phyloP scores from a whole-genome alignment of 345 rosid genomes.

The Microthlaspi erraticum region DNA sequence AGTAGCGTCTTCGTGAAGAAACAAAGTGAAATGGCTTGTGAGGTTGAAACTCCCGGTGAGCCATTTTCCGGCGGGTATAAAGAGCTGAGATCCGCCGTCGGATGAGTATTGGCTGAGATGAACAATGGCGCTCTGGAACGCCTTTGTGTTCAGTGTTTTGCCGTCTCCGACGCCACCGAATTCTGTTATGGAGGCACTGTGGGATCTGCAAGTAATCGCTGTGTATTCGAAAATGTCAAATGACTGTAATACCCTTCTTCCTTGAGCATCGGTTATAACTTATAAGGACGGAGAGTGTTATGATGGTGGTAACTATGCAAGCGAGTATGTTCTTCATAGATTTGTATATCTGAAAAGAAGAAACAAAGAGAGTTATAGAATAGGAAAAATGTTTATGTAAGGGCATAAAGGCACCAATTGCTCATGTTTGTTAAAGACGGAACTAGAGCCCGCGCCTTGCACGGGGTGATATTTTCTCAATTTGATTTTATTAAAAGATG shows the following conservation, averaged over 20 bases:
- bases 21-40: conserved; percentile 85
- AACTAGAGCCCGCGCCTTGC: too few species aligned
- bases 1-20: conserved; percentile 78
- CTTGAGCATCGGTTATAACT: neutral
- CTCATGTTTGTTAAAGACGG: neutral
- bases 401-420: neutral
- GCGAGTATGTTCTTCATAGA: conserved; percentile 37
- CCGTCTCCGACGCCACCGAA: conserved; percentile 95
- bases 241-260: conserved; percentile 33
- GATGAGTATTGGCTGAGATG: conserved; percentile 59
- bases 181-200: conserved; percentile 80
- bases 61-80: conserved; percentile 87
- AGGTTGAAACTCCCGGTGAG: conserved; percentile 86
- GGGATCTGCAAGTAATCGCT: conserved; percentile 78
- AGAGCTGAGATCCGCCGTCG: conserved; percentile 74
- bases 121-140: conserved; percentile 68
- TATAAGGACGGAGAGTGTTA: conserved; percentile 17
- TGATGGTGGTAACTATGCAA: conserved; percentile 22
- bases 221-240: conserved; percentile 60
- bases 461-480: too few species aligned
- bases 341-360: conserved; percentile 16
- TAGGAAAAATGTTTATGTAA: neutral
- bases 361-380: neutral
- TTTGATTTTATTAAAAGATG: conserved; percentile 5
- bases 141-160: conserved; percentile 72